These are phyloP conservation scores for Pseudopithomyces chartarum DNA, from an alignment of 2,329 filamentous ascomycete genomes.

Conservation along the genomic window DNA sequence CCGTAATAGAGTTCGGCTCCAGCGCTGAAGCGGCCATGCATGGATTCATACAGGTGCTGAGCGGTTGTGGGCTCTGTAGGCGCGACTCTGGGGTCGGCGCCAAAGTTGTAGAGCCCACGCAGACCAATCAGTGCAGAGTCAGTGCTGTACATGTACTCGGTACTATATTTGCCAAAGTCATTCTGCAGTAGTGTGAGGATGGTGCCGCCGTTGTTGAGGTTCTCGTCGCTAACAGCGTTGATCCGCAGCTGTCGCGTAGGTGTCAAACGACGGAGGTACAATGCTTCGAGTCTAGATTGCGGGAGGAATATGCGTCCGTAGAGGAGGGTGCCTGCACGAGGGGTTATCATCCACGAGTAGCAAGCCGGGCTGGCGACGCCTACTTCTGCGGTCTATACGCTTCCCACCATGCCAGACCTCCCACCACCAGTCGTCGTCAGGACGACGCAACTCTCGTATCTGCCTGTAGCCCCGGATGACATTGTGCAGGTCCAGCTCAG, in stretches of 20 bases:
- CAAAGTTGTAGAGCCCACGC: constrained; percentile 93
- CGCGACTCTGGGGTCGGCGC: constrained; percentile 64
- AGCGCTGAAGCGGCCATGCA: constrained; percentile 83
- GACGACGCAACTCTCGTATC: constrained; percentile 66
- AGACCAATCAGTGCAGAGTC: constrained; percentile 89
- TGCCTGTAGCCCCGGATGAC: constrained; percentile 84
- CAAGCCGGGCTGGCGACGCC: constrained; percentile 14
- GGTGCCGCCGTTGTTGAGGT: constrained; percentile 75
- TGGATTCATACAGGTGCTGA: constrained; percentile 56
- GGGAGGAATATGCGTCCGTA: constrained; percentile 84
- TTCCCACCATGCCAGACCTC: constrained; percentile 59
- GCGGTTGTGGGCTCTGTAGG: constrained; percentile 27
- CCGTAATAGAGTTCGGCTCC: constrained; percentile 97
- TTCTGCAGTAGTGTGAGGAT: constrained; percentile 76
- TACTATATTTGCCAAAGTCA: constrained; percentile 83
- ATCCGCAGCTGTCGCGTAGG: constrained; percentile 80
- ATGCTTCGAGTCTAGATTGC: constrained; percentile 81
- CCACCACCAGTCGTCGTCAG: constrained; percentile 58
- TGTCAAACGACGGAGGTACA: constrained; percentile 79
- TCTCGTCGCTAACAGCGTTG: constrained; percentile 75
- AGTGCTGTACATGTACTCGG: constrained; percentile 89
- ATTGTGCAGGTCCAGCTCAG: constrained; percentile 74
- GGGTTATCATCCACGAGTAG: constrained; percentile 23
- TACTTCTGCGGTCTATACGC: constrained; percentile 56
- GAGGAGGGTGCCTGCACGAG: constrained; percentile 61